Percentiles rank a stretch among this genome's conserved stretches.
phyloP scores from a whole-genome alignment of 495 filamentous ascomycete genomes.

The Hyaloscypha bicolor region DNA sequence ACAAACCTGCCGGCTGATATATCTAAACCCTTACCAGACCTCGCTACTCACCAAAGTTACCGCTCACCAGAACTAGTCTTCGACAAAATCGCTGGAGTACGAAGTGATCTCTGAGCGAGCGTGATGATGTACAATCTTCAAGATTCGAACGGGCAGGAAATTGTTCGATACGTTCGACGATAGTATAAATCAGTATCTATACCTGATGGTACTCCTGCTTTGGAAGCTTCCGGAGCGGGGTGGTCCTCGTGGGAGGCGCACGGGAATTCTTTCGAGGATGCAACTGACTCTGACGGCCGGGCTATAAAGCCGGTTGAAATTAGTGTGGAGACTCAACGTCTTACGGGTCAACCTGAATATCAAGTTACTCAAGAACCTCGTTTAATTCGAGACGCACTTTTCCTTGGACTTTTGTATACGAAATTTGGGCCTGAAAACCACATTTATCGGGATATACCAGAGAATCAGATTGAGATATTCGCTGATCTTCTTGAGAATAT shows the following conservation, averaged over 20 bases:
- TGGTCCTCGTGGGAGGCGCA: slow-evolving; percentile 37
- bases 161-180: slow-evolving; percentile 20
- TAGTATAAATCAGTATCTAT: slow-evolving; percentile 31
- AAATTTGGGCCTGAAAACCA: neutral
- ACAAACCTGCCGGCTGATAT: too few species aligned
- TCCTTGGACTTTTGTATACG: too few species aligned
- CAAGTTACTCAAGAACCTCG: too few species aligned
- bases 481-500: slow-evolving; percentile 30
- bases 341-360: too few species aligned
- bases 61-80: slow-evolving; percentile 38
- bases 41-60: slow-evolving; percentile 32
- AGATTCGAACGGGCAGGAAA: slow-evolving; percentile 36
- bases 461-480: slow-evolving; percentile 25
- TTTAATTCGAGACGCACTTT: too few species aligned
- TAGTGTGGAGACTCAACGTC: slow-evolving; percentile 18
- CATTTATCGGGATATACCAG: slow-evolving; percentile 16
- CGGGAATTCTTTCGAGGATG: slow-evolving; percentile 28
- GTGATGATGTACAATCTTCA: slow-evolving; percentile 40
- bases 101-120: slow-evolving; percentile 38
- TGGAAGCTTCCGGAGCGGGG: slow-evolving; percentile 39
- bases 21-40: too few species aligned
- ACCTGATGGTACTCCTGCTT: slow-evolving; percentile 34
- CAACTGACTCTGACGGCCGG: slow-evolving; percentile 19
- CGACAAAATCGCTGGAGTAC: slow-evolving; percentile 27
- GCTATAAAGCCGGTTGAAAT: slow-evolving; percentile 8